phyloP scores from a whole-genome alignment of 257 asterid species.

The Coffea canephora region DNA sequence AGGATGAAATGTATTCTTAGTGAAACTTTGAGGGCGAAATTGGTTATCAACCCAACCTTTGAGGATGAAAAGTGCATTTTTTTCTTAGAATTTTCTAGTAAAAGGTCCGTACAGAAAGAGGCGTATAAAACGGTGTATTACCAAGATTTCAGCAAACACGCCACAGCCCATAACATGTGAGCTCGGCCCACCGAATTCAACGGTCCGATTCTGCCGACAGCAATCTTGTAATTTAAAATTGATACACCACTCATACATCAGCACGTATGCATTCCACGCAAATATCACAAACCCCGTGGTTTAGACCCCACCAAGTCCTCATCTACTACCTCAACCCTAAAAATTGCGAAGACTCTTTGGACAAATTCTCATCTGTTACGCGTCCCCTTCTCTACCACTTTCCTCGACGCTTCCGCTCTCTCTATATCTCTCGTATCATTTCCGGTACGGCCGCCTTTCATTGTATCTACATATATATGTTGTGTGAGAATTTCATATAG shows the following conservation, averaged over 20 bases:
- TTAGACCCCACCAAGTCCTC: not conserved
- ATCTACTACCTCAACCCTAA: not conserved
- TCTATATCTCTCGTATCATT: not conserved
- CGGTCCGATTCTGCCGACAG: slow-evolving; percentile 28
- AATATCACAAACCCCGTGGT: slow-evolving; percentile 11
- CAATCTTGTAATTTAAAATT: slow-evolving; percentile 5
- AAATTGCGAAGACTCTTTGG: not conserved
- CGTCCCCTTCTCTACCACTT: slow-evolving; percentile 9
- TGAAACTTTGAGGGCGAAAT: too few species aligned
- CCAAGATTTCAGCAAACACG: slow-evolving; percentile 33
- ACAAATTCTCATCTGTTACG: not conserved
- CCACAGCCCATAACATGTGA: slow-evolving; percentile 23
- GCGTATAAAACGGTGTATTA: not conserved
- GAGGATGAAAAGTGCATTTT: too few species aligned
- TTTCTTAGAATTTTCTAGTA: not conserved
- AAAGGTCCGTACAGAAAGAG: not conserved
- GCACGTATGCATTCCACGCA: slow-evolving; percentile 25
- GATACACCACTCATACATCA: slow-evolving; percentile 13
- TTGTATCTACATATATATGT: not conserved
- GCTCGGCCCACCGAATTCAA: slow-evolving; percentile 20
- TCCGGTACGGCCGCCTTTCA: slow-evolving; percentile 11
- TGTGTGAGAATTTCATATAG: not conserved
- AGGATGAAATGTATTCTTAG: too few species aligned
- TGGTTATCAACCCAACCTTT: too few species aligned
- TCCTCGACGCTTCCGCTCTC: slow-evolving; percentile 9